Conservation (phyloP, 768 basidiomycete genomes). For the Tulasnella sp. region DNA sequence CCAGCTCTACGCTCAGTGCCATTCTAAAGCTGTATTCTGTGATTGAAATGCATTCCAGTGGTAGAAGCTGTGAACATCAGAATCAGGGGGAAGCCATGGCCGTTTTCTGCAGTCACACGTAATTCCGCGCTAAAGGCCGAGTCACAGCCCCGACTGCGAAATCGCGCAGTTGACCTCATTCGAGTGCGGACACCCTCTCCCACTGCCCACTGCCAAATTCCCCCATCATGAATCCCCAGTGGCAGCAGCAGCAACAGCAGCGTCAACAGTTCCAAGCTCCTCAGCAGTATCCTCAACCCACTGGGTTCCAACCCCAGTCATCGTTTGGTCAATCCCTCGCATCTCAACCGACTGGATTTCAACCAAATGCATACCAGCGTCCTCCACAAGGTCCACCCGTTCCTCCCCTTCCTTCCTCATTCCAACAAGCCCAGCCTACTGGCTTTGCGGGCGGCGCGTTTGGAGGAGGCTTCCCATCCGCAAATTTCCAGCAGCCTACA, state of each 20-base stretch:
- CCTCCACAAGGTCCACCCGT: conserved; percentile 9
- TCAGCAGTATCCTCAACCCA: conserved; percentile 62
- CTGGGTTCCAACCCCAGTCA: conserved; percentile 45
- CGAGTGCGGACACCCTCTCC: background rate
- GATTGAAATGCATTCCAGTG: no score
- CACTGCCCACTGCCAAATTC: background rate
- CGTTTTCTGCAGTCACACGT: background rate
- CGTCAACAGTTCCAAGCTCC: conserved; percentile 10
- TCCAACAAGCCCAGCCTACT: conserved; percentile 14
- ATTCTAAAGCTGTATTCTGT: no score
- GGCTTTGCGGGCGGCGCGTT: conserved; percentile 5
- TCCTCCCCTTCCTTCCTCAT: background rate
- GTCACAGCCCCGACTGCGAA: background rate
- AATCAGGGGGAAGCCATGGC: background rate
- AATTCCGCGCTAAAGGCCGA: background rate
- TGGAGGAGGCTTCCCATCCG: background rate
- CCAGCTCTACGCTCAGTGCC: background rate
- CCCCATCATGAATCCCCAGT: background rate
- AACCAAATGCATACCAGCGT: conserved; percentile 31
- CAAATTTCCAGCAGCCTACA: conserved; percentile 12
- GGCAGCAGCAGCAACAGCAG: conserved; percentile 14
- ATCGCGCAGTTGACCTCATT: background rate
- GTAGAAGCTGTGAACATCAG: no score
- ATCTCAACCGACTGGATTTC: conserved; percentile 54
- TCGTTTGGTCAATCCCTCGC: conserved; percentile 36